Percentiles rank a stretch among this genome's conserved stretches.
These are phyloP conservation scores for Gossypium gossypioides DNA, from an alignment of 441 rosid genomes.

Conservation along the genomic window DNA sequence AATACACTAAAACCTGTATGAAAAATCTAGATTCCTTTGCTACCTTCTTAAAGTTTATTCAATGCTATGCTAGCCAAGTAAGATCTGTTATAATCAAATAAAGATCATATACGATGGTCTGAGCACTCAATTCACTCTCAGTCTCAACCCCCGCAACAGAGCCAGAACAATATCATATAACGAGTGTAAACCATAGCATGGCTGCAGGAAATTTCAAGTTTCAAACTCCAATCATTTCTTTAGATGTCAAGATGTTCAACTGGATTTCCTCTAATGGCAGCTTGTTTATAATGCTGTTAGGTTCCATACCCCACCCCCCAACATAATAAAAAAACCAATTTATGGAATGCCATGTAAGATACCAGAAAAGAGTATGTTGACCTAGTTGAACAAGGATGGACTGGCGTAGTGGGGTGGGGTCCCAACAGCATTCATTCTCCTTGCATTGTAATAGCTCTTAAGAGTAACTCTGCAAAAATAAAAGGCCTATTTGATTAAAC, in stretches of 20 bases:
- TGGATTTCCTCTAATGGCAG: not conserved
- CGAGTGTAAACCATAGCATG: not conserved
- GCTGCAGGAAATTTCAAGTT: not conserved
- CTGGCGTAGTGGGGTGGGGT: slow-evolving; percentile 34
- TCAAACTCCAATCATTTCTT: not conserved
- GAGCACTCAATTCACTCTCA: not conserved
- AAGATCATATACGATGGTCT: not conserved
- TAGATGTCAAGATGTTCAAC: not conserved
- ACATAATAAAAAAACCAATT: not conserved
- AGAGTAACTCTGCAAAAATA: slow-evolving; percentile 75
- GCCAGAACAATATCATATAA: not conserved
- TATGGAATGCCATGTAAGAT: slow-evolving; percentile 6
- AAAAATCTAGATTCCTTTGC: not conserved
- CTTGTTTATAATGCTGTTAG: not conserved
- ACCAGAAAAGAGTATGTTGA: slow-evolving; percentile 89
- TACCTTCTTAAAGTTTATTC: not conserved
- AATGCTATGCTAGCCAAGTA: not conserved
- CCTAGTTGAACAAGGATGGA: slow-evolving; percentile 58
- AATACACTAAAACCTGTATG: not conserved
- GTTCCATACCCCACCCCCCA: not conserved
- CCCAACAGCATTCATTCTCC: slow-evolving; percentile 81
- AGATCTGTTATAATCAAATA: not conserved
- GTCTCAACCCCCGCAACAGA: not conserved
- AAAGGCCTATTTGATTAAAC: slow-evolving; percentile 34
- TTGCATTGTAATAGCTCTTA: slow-evolving; percentile 53